Evolutionary conservation across 2,329 filamentous ascomycete species (phyloP).

Genomic region (Tolypocladium ovalisporum): DNA sequence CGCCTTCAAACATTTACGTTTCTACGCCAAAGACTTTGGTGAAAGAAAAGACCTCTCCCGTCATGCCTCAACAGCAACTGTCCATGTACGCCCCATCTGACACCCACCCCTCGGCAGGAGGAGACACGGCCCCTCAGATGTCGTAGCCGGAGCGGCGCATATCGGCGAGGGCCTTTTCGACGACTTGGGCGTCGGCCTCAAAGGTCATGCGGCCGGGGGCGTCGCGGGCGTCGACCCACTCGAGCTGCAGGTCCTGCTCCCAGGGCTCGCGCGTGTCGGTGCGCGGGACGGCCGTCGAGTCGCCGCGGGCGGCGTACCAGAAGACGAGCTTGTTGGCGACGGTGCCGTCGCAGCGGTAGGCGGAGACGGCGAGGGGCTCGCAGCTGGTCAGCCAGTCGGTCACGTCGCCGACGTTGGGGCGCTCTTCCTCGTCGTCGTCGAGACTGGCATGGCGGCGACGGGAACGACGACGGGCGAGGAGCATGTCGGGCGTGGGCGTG

Average conservation of each 20-base stretch:
- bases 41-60: neutral
- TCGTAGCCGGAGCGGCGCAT: conserved; percentile 15
- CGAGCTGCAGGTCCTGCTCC: conserved; percentile 13
- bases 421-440: conserved; percentile 5
- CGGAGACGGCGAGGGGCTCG: conserved; percentile 24
- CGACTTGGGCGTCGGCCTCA: conserved; percentile 12
- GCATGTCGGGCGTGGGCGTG: neutral
- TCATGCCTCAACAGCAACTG: neutral
- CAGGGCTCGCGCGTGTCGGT: conserved; percentile 17
- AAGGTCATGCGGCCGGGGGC: conserved; percentile 11
- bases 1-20: neutral
- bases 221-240: conserved; percentile 13
- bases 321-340: conserved; percentile 27
- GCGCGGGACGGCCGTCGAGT: conserved; percentile 13
- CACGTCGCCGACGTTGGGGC: conserved; percentile 9
- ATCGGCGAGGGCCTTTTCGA: conserved; percentile 15
- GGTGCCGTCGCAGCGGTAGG: conserved; percentile 23
- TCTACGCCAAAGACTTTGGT: neutral
- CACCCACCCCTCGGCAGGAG: neutral
- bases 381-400: conserved; percentile 18
- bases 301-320: conserved; percentile 25
- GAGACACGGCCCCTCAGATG: conserved; percentile 4
- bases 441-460: no score
- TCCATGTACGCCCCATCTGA: neutral
- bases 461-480: neutral